Evolutionary conservation across 495 filamentous ascomycete genomes (phyloP).

Genomic region (Beverwykella pulmonaria): DNA sequence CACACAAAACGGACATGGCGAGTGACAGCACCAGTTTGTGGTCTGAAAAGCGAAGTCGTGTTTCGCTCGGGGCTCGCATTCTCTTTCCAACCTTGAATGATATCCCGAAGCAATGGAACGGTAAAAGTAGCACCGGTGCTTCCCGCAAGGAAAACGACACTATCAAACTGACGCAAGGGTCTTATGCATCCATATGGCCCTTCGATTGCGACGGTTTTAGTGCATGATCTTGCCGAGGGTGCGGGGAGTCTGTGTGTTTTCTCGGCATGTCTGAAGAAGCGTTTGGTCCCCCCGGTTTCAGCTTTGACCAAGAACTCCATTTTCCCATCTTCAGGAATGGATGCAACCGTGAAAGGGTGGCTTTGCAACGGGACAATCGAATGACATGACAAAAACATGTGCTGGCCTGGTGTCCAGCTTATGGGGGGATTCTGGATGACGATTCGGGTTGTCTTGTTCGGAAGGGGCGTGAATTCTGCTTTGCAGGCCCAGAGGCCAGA

Average conservation of each 20-base stretch:
- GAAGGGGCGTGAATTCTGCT: conserved; percentile 65
- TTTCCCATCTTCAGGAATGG: conserved; percentile 57
- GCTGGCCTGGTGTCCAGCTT: conserved; percentile 75
- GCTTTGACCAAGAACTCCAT: conserved; percentile 75
- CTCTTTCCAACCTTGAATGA: conserved; percentile 47
- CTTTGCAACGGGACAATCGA: conserved; percentile 68
- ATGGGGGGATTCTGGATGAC: conserved; percentile 70
- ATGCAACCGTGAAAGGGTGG: conserved; percentile 82
- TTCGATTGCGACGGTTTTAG: conserved; percentile 45
- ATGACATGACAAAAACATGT: conserved; percentile 75
- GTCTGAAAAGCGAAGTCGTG: conserved; percentile 31
- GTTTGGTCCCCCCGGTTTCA: conserved; percentile 69
- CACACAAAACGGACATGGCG: conserved; percentile 71
- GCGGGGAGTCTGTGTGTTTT: conserved; percentile 54
- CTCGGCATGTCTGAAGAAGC: conserved; percentile 64
- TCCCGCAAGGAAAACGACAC: conserved; percentile 64
- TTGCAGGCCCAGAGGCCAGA: conserved; percentile 50
- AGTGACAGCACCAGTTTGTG: conserved; percentile 55
- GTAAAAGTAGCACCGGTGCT: conserved; percentile 61
- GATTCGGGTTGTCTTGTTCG: conserved; percentile 66
- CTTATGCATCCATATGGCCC: conserved; percentile 58
- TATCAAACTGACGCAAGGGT: conserved; percentile 59
- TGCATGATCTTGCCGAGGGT: conserved; percentile 47
- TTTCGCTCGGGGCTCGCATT: conserved; percentile 8
- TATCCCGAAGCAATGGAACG: conserved; percentile 56